Base-by-base conservation (phyloP, 768 basidiomycete species). In the Lyophyllum atratum region DNA sequence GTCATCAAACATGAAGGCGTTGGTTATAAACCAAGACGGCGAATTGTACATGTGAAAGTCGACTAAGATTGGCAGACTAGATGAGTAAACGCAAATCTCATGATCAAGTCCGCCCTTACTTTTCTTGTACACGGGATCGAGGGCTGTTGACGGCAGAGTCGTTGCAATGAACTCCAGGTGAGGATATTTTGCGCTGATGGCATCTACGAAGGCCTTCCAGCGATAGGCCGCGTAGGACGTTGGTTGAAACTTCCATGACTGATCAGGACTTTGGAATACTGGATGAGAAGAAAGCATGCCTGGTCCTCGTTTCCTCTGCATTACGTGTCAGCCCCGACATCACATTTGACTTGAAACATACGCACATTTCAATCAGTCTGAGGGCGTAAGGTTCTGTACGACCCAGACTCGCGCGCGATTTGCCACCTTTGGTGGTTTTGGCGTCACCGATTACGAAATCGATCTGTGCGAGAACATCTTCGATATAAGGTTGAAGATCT, bases 31-130 rank as follows among this genome's bases (percentile, higher is more conserved):
- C 75, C 64, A 68, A 64, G 74, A 63, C 3, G 81, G 80, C 0
- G 80, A 79, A 60, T 74, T 75, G 61, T 85, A 84, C 49, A 78
- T 68, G 48, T 85, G 84, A 24, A 81, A 79, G 55, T 85, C 84
- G 57, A 81, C 84, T 63, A 72, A 62, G 55, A 28, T 43, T 49
- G 29, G 45, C 33, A 34, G 24, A 21, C 37, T 10, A 53, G 9
- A 24, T 49, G 5, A 42, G 34, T 51, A 12, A 24, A 7, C 24
- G 25, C 25, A 17, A 48, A 45, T 34, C 2, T 15, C 5, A 11
- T 19, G 21, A 29, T 11, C 24, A 47, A 9, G 22, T 17, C 42
- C 37, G 11, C 24, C 49, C 61, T 11, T 19, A 72, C 69, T 70
- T 54, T 68, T 67, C 48, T 63, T 70, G n/a, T 83, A 82, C n/a